Conservation (phyloP, 1,284 basidiomycete genomes). For the Sanghuangporus sanghuang region DNA sequence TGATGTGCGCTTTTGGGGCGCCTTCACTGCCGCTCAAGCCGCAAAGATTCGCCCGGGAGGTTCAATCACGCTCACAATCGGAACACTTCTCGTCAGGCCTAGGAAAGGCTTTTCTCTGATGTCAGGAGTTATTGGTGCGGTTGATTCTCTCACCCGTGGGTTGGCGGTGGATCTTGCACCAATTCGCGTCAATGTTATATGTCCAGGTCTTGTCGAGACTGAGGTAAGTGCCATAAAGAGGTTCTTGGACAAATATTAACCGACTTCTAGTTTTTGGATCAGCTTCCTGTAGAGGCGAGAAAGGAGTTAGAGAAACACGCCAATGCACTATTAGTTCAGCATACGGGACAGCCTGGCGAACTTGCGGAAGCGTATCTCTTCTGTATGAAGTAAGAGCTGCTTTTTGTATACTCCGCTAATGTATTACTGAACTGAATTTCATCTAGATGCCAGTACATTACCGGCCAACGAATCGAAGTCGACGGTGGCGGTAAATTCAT, state of each 20-base stretch:
- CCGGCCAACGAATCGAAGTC: conserved; percentile 21
- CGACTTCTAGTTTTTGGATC: conserved; percentile 4
- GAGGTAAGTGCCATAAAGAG: conserved; percentile 3
- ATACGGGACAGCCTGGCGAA: conserved; percentile 20
- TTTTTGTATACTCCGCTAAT: not conserved
- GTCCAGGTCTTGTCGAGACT: conserved; percentile 20
- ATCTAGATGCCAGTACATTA: conserved; percentile 20
- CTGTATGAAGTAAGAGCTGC: conserved; percentile 21
- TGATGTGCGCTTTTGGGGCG: conserved; percentile 23
- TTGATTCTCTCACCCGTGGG: conserved; percentile 20
- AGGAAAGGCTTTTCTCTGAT: conserved; percentile 17
- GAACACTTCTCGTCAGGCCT: conserved; percentile 16
- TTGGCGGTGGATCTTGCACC: conserved; percentile 23
- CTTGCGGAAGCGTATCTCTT: conserved; percentile 23
- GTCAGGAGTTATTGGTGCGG: conserved; percentile 20
- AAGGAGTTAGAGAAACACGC: conserved; percentile 11
- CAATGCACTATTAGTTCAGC: conserved; percentile 19
- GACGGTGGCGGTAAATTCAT: conserved; percentile 20
- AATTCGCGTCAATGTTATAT: conserved; percentile 20
- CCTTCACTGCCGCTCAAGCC: conserved; percentile 18
- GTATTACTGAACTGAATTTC: not conserved
- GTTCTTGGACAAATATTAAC: not conserved
- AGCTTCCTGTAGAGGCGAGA: conserved; percentile 13
- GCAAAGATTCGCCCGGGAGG: conserved; percentile 19
- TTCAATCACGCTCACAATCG: conserved; percentile 20